Evolutionary conservation across 1,284 basidiomycete species (phyloP), one percentile per base, ranked within the genome.

Genomic region (Termitomyces sp.): DNA sequence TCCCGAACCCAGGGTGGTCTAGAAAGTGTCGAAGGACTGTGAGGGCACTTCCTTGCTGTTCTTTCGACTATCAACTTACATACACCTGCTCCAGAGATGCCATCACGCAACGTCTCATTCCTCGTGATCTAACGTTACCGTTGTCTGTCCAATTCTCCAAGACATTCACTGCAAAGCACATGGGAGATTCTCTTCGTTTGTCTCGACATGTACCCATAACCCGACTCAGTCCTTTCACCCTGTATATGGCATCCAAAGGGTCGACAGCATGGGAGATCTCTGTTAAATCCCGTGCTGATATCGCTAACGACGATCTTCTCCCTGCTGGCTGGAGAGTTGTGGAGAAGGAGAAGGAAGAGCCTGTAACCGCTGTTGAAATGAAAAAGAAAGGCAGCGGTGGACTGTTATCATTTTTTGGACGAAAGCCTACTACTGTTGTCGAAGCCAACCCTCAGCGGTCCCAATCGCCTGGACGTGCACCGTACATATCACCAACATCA

Each of bases 231-330:
- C 87, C 87, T 1, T 75, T 88, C 67, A 74, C 82, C 9, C 72
- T 80, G 52, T 81, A 86, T 60, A 63, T 86, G 37, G 72, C 79
- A 8, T 80, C 83, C 0, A 87, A 84, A 65, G 86, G 85, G 1
- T 84, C 83, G 3, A 77, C 78, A 14, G 80, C 85, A 28, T 90
- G 88, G 88, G 84, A 89, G 62, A 72, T 73, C 10, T 77, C 83
- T 11, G 70, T 88, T 1, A 87, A 81, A 65, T 72, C 77, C 3
- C 72, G 69, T 42, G 74, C 76, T 34, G 79, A 78, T 16, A 56
- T 72, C 33, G 57, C 69, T n/a, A 69, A 73, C 28, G 80, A 85
- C 35, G 80, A 81, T 56, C 67, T 74, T 21, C 57, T 81, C 5
- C 85, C 84, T 16, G 68, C 72, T 7, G 87, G 87, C 3, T 89